phyloP scores from a whole-genome alignment of 2,329 filamentous ascomycete genomes.

The Neofusicoccum parvum region DNA sequence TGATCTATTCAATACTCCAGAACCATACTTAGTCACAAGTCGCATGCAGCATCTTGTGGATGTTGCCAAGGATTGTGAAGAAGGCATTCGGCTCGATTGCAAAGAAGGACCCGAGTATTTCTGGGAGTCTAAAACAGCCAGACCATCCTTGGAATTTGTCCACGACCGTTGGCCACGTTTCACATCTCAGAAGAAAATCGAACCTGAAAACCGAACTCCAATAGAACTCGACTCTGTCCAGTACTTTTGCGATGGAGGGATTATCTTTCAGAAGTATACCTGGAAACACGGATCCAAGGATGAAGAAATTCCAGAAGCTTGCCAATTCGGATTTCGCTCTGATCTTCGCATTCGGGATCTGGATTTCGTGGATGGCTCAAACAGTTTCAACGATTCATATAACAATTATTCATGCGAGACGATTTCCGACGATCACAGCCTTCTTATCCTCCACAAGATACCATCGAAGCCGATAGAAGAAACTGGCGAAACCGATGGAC shows the following conservation, averaged over 20 bases:
- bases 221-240: background rate
- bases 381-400: background rate
- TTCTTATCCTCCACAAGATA: background rate
- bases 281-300: too few species aligned
- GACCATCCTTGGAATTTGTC: background rate
- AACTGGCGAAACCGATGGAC: too few species aligned
- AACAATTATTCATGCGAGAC: too few species aligned
- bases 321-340: background rate
- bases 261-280: background rate
- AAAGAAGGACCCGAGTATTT: background rate
- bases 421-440: background rate
- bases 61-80: background rate
- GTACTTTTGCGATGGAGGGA: background rate
- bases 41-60: background rate
- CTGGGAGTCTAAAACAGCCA: background rate
- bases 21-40: background rate
- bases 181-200: background rate
- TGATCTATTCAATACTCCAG: background rate
- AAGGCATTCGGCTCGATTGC: background rate
- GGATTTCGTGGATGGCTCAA: background rate
- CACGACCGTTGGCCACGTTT: conserved; percentile 1
- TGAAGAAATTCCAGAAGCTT: background rate
- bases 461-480: too few species aligned
- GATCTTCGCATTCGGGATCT: background rate
- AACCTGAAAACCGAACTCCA: background rate